phyloP scores from a whole-genome alignment of 1,284 basidiomycete species.

The Leccinum solheimii region DNA sequence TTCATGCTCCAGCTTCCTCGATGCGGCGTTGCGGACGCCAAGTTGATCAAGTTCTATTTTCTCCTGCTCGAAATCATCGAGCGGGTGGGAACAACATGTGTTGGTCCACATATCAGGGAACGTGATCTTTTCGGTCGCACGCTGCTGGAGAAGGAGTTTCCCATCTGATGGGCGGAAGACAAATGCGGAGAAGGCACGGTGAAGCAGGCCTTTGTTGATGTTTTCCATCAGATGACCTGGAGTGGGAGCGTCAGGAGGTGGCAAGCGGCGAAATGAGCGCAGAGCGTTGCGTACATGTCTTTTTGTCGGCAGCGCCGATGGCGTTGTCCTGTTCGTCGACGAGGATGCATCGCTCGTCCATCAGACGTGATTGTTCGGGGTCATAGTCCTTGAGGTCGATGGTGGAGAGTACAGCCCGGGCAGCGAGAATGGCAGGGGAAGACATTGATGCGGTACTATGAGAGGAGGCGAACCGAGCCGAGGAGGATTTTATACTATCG shows the following conservation, averaged over 20 bases:
- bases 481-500: conserved; percentile 9
- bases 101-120: conserved; percentile 99
- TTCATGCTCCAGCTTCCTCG: conserved; percentile 96
- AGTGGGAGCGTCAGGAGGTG: conserved; percentile 1
- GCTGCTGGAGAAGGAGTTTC: conserved; percentile 92
- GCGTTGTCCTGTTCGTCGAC: conserved; percentile 88
- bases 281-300: conserved; percentile 73
- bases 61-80: conserved; percentile 87
- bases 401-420: conserved; percentile 61
- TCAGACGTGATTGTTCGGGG: conserved; percentile 80
- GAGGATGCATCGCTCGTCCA: conserved; percentile 98
- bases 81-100: conserved; percentile 97
- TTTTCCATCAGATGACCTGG: conserved; percentile 95
- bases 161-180: conserved; percentile 95
- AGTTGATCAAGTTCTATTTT: conserved; percentile 79
- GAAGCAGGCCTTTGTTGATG: conserved; percentile 92
- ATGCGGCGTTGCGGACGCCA: conserved; percentile 87
- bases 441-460: conserved; percentile 39
- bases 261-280: background rate
- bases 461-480: conserved; percentile 1
- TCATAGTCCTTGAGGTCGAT: conserved; percentile 79
- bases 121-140: conserved; percentile 97
- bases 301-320: conserved; percentile 94
- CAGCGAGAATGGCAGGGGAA: conserved; percentile 60
- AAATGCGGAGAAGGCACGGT: conserved; percentile 98